phyloP scores from a whole-genome alignment of 179 eudicot species.

The Amaranthus tricolor region DNA sequence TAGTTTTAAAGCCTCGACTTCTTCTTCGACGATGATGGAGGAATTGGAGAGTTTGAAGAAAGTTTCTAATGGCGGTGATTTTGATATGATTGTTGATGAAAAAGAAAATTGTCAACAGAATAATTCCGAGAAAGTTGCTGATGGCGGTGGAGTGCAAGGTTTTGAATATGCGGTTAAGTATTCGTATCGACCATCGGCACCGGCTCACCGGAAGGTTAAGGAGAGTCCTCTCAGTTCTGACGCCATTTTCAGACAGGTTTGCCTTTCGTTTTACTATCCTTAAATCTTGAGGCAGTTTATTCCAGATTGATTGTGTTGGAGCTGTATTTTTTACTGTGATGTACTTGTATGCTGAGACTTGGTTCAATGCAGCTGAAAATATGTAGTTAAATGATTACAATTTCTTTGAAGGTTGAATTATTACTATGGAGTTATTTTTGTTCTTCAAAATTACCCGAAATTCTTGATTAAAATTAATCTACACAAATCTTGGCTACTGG shows the following conservation, averaged over 20 bases:
- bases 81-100: conserved; percentile 30
- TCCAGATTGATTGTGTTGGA: too few relatives aligned
- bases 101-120: conserved; percentile 19
- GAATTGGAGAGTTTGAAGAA: conserved; percentile 30
- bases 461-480: too few relatives aligned
- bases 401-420: too few relatives aligned
- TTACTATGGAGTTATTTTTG: too few relatives aligned
- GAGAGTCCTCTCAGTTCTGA: conserved; percentile 96
- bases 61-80: conserved; percentile 18
- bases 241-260: conserved; percentile 90
- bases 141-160: conserved; percentile 13
- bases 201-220: conserved; percentile 76
- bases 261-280: background rate
- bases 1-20: conserved; percentile 9
- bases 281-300: too few relatives aligned
- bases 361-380: too few relatives aligned
- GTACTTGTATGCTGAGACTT: too few relatives aligned
- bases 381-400: too few relatives aligned
- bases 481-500: too few relatives aligned
- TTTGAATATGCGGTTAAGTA: conserved; percentile 31
- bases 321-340: too few relatives aligned
- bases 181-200: conserved; percentile 64
- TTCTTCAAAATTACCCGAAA: too few relatives aligned
- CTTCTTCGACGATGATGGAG: conserved; percentile 16
- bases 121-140: conserved; percentile 22